These are phyloP conservation scores for Podaxis rugospora DNA, from an alignment of 768 basidiomycete species.

Conservation along the genomic window DNA sequence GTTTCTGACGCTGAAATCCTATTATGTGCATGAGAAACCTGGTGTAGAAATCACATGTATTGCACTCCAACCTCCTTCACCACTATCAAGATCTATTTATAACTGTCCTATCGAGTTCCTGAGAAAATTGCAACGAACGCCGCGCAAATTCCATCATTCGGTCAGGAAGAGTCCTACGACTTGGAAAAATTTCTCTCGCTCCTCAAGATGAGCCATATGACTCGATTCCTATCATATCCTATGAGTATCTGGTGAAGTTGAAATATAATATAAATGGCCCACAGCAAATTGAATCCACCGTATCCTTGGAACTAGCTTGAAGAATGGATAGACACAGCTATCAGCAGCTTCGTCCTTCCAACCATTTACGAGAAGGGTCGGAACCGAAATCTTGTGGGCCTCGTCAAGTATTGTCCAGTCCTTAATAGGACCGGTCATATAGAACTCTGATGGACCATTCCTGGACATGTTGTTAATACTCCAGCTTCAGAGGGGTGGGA, in stretches of 20 bases:
- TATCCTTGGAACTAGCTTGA: constrained; percentile 33
- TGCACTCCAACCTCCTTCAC: not conserved
- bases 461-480: constrained; percentile 16
- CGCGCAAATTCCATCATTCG: not conserved
- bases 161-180: constrained; percentile 28
- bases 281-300: constrained; percentile 41
- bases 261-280: not conserved
- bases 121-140: not conserved
- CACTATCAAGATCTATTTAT: too few species aligned
- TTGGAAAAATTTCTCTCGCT: constrained; percentile 31
- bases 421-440: constrained; percentile 35
- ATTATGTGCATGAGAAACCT: not conserved
- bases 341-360: constrained; percentile 38
- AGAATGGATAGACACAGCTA: constrained; percentile 29
- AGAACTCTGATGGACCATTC: constrained; percentile 37
- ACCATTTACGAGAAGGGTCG: constrained; percentile 40
- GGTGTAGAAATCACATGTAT: not conserved
- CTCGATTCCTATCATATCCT: constrained; percentile 23
- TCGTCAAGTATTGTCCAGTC: constrained; percentile 42
- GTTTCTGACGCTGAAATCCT: not conserved
- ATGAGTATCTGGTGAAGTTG: not conserved
- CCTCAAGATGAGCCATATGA: constrained; percentile 41
- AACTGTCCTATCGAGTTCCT: not conserved
- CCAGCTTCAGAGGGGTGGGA: not conserved
- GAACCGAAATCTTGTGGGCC: constrained; percentile 34